A percentile compares a stretch with the other conserved stretches of the same genome.
phyloP scores from a whole-genome alignment of 1,284 basidiomycete species.

The Cutaneotrichosporon mucoides region DNA sequence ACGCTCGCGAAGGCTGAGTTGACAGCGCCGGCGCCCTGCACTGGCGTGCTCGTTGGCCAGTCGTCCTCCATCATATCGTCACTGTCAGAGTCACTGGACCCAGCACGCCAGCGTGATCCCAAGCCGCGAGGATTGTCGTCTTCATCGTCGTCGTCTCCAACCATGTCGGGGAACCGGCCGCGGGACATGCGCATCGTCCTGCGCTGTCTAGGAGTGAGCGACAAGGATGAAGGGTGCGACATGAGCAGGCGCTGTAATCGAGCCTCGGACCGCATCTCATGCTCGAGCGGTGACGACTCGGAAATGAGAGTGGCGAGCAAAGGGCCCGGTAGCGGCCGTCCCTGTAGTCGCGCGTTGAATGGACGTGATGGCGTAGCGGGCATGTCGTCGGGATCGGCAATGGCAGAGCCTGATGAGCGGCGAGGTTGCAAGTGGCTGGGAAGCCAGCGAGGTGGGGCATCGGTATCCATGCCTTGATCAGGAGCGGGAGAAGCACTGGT shows the following conservation, averaged over 20 bases:
- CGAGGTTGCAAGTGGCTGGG: slow-evolving; percentile 2
- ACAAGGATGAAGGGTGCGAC: slow-evolving; percentile 38
- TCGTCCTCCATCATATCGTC: slow-evolving; percentile 32
- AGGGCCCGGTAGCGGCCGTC: slow-evolving; percentile 37
- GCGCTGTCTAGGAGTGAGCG: slow-evolving; percentile 39
- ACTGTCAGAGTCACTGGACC: slow-evolving; percentile 33
- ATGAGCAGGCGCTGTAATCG: slow-evolving; percentile 36
- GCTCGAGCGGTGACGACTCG: slow-evolving; percentile 40
- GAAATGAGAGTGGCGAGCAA: slow-evolving; percentile 44
- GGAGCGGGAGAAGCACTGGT: slow-evolving; percentile 32
- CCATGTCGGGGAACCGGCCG: slow-evolving; percentile 46
- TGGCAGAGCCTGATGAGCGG: background rate
- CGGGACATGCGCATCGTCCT: slow-evolving; percentile 25
- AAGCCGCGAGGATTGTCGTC: slow-evolving; percentile 15
- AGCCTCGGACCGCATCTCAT: slow-evolving; percentile 47
- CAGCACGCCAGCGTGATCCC: slow-evolving; percentile 10
- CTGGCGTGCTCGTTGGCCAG: slow-evolving; percentile 4
- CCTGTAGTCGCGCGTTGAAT: slow-evolving; percentile 18
- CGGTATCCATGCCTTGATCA: slow-evolving; percentile 5
- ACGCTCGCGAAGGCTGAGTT: slow-evolving; percentile 44
- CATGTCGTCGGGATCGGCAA: background rate
- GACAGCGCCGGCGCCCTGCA: slow-evolving; percentile 28
- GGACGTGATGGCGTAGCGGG: background rate
- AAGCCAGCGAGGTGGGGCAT: slow-evolving; percentile 7
- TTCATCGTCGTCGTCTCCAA: slow-evolving; percentile 45